Base-by-base conservation (phyloP, 768 basidiomycete genomes). In the Podaxis sp. region DNA sequence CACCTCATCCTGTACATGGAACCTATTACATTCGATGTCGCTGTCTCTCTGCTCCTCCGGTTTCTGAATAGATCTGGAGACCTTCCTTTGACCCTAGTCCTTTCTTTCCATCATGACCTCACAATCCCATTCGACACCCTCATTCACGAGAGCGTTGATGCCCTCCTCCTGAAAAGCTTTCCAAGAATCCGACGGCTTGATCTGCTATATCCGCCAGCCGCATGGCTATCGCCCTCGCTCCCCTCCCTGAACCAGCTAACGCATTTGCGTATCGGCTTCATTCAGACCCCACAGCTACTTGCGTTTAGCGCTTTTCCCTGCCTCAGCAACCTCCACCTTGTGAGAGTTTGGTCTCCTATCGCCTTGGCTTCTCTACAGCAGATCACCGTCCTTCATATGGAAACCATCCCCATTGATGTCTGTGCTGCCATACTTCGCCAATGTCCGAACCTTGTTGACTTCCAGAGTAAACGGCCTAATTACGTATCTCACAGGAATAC, bases 1-100 rank as follows among this genome's bases (percentile, higher is more conserved):
- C 12, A 60, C 67, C 6, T 49, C 70, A 11, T 66, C 68, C 26
- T 68, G 71, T 33, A 63, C 64, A 40, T 64, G 67, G 63, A 63
- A 60, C 26, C 58, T 60, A 60, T 48, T 59, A n/a, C 63, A 62
- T 9, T 63, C 67, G 57, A 68, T 60, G 22, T 13, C 40, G 28
- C 36, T 11, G 17, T 22, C 26, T 56, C 67, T 4, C 64, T 64
- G 30, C 59, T 69, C 11, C 58, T 68, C 59, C 59, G 52, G 26
- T 73, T 70, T 69, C 49, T 73, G 3, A 58, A 59, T 8, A 66
- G 69, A 0, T 69, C 72, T 4, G 64, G 59, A 57, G 65, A 22
- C 36, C 66, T 68, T 46, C 63, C 63, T 13, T 66, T 72, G 13
- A 42, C 40, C 9, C n/a, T 42, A 42, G 40, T n/a, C 40, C n/a